Evolutionary conservation across 2,329 filamentous ascomycete species (phyloP), one percentile per base, ranked within the genome.

Genomic region (Talaromyces sp.): DNA sequence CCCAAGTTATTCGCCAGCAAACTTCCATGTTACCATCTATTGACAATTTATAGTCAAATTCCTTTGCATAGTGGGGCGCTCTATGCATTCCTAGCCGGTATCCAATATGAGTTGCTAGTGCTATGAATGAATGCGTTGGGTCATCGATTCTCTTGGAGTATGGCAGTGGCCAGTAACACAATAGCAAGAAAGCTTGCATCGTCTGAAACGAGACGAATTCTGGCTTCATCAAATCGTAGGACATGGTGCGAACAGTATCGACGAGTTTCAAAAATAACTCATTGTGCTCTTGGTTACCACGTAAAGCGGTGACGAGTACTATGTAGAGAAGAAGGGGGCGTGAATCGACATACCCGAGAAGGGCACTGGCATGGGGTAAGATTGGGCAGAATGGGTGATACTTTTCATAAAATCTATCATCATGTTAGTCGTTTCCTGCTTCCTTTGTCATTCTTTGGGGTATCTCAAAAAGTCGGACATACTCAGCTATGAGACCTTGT

Each of bases 141-240:
- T 64, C 62, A n/a, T 58, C 58, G 25, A 58, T 58, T 22, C 58
- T 25, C n/a, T 25, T 56, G 8, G 57, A 33, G n/a, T 62, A 64
- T 4, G 62, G 62, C 15, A 62, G 54, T 28, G 58, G 61, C 62
- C 62, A 64, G 30, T 60, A 60, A 25, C 60, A 60, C 4, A 64
- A 60, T 11, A 64, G 39, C 19, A 64, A 32, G n/a, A 64, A 52
- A 4, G 60, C 62, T 54, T 64, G 62, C 19, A 62, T 44, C 6
- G 60, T 36, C 25, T 57, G 44, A 25, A 64, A 39, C 13, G 17
- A 60, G n/a, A 28, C 30, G 15, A 54, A 53, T 52, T 32, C 47
- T 6, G 60, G 62, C 13, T 30, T 55, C 15, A 62, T 57, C 15
- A 30, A 58, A n/a, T 47, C 57, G 17, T 59, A 64, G 7, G 53